These are phyloP conservation scores for Diaporthe longicolla DNA, from an alignment of 2,329 filamentous ascomycete genomes.

Conservation along the genomic window DNA sequence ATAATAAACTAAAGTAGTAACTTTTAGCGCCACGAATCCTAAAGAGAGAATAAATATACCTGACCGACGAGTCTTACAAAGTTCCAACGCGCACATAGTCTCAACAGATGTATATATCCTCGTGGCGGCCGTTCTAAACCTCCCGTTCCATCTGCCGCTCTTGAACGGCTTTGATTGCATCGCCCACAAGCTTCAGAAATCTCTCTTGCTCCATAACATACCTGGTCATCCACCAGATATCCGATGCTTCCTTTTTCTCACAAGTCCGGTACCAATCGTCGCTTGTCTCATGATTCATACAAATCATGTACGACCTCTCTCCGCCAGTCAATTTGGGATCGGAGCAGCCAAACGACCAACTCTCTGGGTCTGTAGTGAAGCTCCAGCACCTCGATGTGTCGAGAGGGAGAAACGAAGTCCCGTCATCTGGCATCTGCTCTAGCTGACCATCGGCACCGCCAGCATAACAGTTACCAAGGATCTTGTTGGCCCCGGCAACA, in stretches of 20 bases:
- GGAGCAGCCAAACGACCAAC: conserved; percentile 10
- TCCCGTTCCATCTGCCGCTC: neutral
- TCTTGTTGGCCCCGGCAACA: conserved; percentile 18
- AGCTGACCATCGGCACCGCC: neutral
- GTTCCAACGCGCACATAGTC: no score
- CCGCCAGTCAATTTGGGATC: conserved; percentile 8
- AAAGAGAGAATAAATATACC: no score
- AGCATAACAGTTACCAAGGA: neutral
- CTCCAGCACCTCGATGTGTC: conserved; percentile 26
- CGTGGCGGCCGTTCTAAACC: no score
- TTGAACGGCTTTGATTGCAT: conserved; percentile 18
- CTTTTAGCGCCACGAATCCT: no score
- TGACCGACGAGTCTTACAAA: no score
- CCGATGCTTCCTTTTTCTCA: conserved; percentile 14
- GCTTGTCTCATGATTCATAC: neutral
- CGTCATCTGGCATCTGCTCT: conserved; percentile 22
- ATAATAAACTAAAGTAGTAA: no score
- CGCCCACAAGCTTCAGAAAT: conserved; percentile 1
- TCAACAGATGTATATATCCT: neutral
- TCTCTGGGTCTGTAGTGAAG: neutral
- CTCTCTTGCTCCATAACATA: conserved; percentile 17
- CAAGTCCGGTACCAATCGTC: conserved; percentile 19
- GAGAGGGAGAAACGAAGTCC: conserved; percentile 9
- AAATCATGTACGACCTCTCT: conserved; percentile 19
- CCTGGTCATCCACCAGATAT: conserved; percentile 18